These are phyloP conservation scores for Penicillium sp. DNA, from an alignment of 2,329 filamentous ascomycete species.

Conservation along the genomic window DNA sequence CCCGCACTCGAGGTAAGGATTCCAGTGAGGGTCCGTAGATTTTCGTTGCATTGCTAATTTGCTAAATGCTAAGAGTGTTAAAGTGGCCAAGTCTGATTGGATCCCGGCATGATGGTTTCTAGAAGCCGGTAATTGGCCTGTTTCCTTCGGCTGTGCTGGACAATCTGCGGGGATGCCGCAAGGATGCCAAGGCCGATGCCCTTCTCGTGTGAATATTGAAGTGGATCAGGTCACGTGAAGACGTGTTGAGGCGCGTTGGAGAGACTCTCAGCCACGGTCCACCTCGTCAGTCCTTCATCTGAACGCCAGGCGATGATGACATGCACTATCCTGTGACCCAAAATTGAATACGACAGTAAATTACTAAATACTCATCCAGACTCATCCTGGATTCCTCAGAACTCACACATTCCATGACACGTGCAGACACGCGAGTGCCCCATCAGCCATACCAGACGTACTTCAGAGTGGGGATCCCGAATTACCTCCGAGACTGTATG, in stretches of 20 bases:
- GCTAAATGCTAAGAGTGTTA: neutral
- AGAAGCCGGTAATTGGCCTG: neutral
- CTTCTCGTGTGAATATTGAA: too few relatives aligned
- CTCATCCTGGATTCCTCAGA: conserved; percentile 1
- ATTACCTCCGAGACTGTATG: conserved; percentile 12
- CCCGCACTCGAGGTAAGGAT: conserved; percentile 3
- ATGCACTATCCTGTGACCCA: conserved; percentile 12
- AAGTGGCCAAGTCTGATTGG: neutral
- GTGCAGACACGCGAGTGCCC: conserved; percentile 25
- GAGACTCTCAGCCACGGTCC: neutral
- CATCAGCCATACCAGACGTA: conserved; percentile 17
- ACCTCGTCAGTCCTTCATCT: neutral
- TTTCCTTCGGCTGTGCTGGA: neutral
- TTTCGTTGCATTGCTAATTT: neutral
- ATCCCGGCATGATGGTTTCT: neutral
- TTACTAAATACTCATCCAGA: neutral
- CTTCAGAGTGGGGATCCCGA: conserved; percentile 19
- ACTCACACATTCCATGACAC: conserved; percentile 19
- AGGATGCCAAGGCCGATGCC: too few relatives aligned
- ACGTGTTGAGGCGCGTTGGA: conserved; percentile 22
- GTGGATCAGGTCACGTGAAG: conserved; percentile 19
- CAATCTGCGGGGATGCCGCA: neutral
- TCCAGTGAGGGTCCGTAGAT: too few relatives aligned
- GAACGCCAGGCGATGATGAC: neutral
- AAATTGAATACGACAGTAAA: neutral